Percentiles rank a stretch among this genome's conserved stretches.
These are phyloP conservation scores for Allodekkera sacchari DNA, from an alignment of 805 yeast species.

Conservation along the genomic window DNA sequence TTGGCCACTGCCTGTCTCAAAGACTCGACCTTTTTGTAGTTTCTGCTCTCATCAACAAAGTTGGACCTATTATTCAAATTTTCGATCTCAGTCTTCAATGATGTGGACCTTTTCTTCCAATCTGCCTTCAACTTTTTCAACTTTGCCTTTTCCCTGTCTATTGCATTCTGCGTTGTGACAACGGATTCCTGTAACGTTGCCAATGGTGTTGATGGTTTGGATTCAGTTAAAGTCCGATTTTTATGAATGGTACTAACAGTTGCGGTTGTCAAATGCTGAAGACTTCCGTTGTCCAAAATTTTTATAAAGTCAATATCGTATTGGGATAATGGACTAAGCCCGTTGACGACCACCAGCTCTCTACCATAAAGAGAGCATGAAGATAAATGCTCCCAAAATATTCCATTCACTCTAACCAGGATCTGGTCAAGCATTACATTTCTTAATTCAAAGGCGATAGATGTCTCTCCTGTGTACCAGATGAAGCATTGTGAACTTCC, in stretches of 20 bases:
- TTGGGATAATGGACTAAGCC: slow-evolving; percentile 55
- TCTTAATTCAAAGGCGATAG: slow-evolving; percentile 42
- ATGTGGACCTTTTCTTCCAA: slow-evolving; percentile 41
- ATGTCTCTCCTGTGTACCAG: slow-evolving; percentile 43
- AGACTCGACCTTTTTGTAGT: slow-evolving; percentile 41
- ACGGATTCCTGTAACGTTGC: slow-evolving; percentile 59
- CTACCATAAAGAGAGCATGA: slow-evolving; percentile 39
- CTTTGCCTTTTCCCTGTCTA: slow-evolving; percentile 48
- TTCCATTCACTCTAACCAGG: slow-evolving; percentile 50
- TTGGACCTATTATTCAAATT: slow-evolving; percentile 36
- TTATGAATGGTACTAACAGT: slow-evolving; percentile 28
- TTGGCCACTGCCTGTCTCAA: slow-evolving; percentile 37
- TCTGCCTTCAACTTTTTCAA: slow-evolving; percentile 52
- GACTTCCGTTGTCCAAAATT: slow-evolving; percentile 22
- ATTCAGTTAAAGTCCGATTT: slow-evolving; percentile 24
- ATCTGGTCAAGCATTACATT: slow-evolving; percentile 35
- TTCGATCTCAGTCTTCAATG: slow-evolving; percentile 51
- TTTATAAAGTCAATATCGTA: slow-evolving; percentile 47
- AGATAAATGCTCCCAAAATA: slow-evolving; percentile 60
- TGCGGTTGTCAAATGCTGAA: slow-evolving; percentile 22
- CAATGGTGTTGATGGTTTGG: slow-evolving; percentile 40
- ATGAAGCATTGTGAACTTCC: slow-evolving; percentile 30
- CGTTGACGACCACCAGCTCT: slow-evolving; percentile 51
- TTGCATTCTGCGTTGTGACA: slow-evolving; percentile 51
- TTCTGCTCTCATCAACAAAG: slow-evolving; percentile 50